Base-by-base conservation (phyloP, 805 yeast species). In the Wickerhamiella australiensis region DNA sequence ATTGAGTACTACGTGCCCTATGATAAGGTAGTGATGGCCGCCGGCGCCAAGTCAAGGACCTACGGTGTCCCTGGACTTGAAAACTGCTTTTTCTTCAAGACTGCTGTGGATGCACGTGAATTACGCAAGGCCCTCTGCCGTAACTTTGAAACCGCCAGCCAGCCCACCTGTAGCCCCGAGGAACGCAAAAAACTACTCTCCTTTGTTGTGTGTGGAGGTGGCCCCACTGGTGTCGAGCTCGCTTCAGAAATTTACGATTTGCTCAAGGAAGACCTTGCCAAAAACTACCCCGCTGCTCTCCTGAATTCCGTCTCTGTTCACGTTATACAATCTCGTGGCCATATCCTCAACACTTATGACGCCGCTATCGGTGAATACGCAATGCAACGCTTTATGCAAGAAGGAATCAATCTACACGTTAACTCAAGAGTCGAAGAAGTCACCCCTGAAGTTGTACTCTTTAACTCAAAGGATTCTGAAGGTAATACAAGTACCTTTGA, bases 171-270 rank as follows among this genome's bases (percentile, higher is more conserved):
- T 0, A 53, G 78, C 1, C 80, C 76, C 54, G 80, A 72, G 42
- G 83, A 79, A 58, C 74, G 85, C 55, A 76, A 76, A 57, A 72
- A 71, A 51, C 62, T 80, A 52, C 67, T 80, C 43, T 74, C 79
- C 47, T 79, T 79, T 62, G 83, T 79, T 12, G 74, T 79, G 29
- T 79, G 84, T 62, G 85, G 85, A 53, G 85, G 85, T 53, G 85
- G 85, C 41, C 84, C 85, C 49, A 79, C 85, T 0, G 85, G 85
- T 57, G 82, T 78, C 31, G 85, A 79, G 60, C 73, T 79, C 57
- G 85, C 86, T 26, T 83, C 85, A 27, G 86, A 80, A 63, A 74
- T 80, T 25, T 78, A 68, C 56, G 86, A 80, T 58, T 62, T 80
- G 56, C 66, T 80, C 60, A 78, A 79, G 59, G 85, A 80, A 62